Percentiles rank a stretch among this genome's conserved stretches.
Evolutionary conservation across 2,329 filamentous ascomycete species (phyloP).

Genomic region (Tolypocladium endophyticum): DNA sequence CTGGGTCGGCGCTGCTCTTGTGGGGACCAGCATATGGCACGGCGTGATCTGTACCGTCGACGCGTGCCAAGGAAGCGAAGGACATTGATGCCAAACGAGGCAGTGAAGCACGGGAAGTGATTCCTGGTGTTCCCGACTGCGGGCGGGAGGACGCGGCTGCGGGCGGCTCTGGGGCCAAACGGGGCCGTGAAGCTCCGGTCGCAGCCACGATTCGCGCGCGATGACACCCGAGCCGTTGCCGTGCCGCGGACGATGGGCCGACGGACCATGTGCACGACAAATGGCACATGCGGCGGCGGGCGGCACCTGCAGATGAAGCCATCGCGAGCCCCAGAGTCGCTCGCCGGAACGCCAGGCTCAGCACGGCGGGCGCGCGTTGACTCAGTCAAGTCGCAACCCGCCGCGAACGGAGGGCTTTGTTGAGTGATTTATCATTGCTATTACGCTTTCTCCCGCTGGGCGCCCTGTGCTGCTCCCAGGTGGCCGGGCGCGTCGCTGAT

Average conservation of each 20-base stretch:
- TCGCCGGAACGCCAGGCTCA: not conserved
- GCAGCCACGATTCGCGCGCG: not conserved
- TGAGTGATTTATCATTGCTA: slow-evolving; percentile 6
- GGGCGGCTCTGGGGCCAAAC: slow-evolving; percentile 3
- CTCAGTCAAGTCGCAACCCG: not conserved
- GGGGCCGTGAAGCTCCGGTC: slow-evolving; percentile 7
- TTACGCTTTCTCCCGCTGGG: not conserved
- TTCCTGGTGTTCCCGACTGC: slow-evolving; percentile 3
- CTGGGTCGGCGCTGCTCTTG: not conserved
- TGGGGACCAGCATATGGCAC: not conserved
- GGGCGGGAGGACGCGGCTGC: slow-evolving; percentile 3
- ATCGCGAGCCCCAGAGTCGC: not conserved
- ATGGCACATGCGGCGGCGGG: not conserved
- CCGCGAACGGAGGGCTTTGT: slow-evolving; percentile 1
- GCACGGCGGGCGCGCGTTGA: not conserved
- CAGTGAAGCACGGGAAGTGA: slow-evolving; percentile 1
- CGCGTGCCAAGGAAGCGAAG: not conserved
- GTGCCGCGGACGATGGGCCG: not conserved
- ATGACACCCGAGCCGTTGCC: slow-evolving; percentile 1
- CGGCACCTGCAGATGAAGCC: not conserved
- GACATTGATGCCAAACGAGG: not conserved
- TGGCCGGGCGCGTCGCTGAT: not conserved
- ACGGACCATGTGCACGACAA: not conserved
- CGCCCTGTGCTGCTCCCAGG: not conserved
- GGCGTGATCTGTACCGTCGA: not conserved